Evolutionary conservation across 768 basidiomycete genomes (phyloP).

Genomic region (Mycena venus): DNA sequence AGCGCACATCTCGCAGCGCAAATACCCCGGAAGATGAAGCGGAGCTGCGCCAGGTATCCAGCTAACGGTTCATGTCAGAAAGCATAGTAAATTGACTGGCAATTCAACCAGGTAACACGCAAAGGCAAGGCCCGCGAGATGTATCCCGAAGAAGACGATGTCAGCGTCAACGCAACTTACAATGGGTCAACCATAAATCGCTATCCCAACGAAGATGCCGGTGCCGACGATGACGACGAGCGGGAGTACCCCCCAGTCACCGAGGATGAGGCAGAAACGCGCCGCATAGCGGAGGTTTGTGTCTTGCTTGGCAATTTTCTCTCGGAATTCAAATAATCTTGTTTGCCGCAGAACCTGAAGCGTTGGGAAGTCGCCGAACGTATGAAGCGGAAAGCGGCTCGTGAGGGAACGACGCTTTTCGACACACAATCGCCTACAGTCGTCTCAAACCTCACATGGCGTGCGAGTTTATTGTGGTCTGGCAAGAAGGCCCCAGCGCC

Average conservation of each 20-base stretch:
- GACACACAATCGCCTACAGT: conserved; percentile 56
- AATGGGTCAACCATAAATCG: neutral
- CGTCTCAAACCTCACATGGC: conserved; percentile 69
- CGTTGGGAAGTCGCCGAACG: conserved; percentile 86
- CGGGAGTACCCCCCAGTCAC: conserved; percentile 74
- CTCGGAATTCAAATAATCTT: conserved; percentile 13
- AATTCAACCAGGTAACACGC: conserved; percentile 16
- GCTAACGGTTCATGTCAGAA: neutral
- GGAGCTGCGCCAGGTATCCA: no score
- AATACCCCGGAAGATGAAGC: no score
- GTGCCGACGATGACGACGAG: conserved; percentile 25
- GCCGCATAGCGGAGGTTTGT: conserved; percentile 83
- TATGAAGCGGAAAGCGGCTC: conserved; percentile 78
- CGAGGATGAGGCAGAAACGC: conserved; percentile 77
- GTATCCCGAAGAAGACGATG: conserved; percentile 18
- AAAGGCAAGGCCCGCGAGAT: conserved; percentile 35
- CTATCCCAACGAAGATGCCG: neutral
- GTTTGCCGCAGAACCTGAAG: conserved; percentile 69
- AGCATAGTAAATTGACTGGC: neutral
- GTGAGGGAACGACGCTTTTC: conserved; percentile 63
- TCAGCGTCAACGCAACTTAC: neutral
- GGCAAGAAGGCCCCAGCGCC: conserved; percentile 48
- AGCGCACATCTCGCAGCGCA: no score
- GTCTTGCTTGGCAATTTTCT: conserved; percentile 32
- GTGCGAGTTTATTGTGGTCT: conserved; percentile 72